These are phyloP conservation scores for Phytopythium aichiense DNA, from an alignment of 352 stramenopile species.

Conservation along the genomic window DNA sequence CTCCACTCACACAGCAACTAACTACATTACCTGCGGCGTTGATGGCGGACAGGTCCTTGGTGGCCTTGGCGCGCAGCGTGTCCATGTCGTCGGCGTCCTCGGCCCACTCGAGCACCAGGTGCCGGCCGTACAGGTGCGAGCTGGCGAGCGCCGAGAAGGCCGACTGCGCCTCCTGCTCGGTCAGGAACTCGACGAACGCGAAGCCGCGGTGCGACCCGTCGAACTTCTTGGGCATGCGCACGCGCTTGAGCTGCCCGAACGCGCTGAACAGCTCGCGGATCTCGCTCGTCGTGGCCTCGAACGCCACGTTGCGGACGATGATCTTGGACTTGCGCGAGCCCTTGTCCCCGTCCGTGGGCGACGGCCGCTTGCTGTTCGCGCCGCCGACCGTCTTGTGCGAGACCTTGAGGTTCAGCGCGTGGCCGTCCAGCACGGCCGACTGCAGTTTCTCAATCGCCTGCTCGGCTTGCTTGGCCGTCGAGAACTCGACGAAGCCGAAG, in stretches of 20 bases:
- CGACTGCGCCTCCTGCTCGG: slow-evolving; percentile 91
- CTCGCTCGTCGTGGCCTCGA: slow-evolving; percentile 96
- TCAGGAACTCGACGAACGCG: slow-evolving; percentile 98
- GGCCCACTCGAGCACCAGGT: slow-evolving; percentile 98
- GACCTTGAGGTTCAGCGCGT: slow-evolving; percentile 93
- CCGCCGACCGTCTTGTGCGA: slow-evolving; percentile 85
- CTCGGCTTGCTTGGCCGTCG: slow-evolving; percentile 79
- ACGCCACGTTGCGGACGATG: slow-evolving; percentile 98
- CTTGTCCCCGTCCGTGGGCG: slow-evolving; percentile 16
- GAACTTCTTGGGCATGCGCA: slow-evolving; percentile 99
- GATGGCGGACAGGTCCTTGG: slow-evolving; percentile 63
- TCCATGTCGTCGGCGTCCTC: slow-evolving; percentile 86
- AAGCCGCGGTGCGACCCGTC: slow-evolving; percentile 97
- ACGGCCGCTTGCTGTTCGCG: slow-evolving; percentile 30
- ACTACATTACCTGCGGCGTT: slow-evolving; percentile 22
- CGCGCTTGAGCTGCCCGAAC: slow-evolving; percentile 97
- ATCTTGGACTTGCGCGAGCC: slow-evolving; percentile 92
- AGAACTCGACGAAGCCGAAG: slow-evolving; percentile 99
- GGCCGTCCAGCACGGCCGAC: slow-evolving; percentile 91
- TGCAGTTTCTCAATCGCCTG: slow-evolving; percentile 78
- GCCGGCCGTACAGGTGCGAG: slow-evolving; percentile 98
- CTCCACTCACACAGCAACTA: neutral
- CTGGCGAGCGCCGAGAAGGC: slow-evolving; percentile 91
- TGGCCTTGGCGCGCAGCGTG: slow-evolving; percentile 79
- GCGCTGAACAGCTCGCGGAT: slow-evolving; percentile 96